A percentile compares a stretch with the other conserved stretches of the same genome.
Conservation (phyloP, 805 yeast genomes). For the Metschnikowia proteae region DNA sequence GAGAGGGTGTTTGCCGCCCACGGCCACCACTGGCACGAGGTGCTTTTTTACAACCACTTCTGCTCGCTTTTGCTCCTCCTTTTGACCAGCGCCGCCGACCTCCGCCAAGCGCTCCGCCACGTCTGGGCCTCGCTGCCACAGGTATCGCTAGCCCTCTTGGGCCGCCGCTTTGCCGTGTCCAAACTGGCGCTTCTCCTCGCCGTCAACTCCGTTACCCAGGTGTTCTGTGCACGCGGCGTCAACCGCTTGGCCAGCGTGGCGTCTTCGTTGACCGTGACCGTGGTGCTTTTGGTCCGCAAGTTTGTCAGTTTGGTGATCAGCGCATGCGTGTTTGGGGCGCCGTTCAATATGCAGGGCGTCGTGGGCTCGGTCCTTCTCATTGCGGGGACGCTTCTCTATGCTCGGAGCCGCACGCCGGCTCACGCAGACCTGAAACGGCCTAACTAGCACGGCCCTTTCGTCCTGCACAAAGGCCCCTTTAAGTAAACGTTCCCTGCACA, state of each 20-base stretch:
- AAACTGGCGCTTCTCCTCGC: constrained; percentile 14
- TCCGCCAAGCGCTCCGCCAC: constrained; percentile 23
- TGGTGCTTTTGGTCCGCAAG: constrained; percentile 59
- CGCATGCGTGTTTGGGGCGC: constrained; percentile 48
- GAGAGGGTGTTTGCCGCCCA: constrained; percentile 48
- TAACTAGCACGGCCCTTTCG: no score
- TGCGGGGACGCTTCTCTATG: constrained; percentile 51
- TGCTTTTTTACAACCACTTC: constrained; percentile 57
- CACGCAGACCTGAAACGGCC: no score
- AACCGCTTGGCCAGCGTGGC: constrained; percentile 55
- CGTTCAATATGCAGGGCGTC: constrained; percentile 33
- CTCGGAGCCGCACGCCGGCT: background rate
- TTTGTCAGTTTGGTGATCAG: constrained; percentile 58
- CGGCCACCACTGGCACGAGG: constrained; percentile 64
- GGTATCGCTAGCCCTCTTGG: background rate
- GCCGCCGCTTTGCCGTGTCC: constrained; percentile 9
- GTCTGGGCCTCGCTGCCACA: background rate
- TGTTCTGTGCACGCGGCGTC: constrained; percentile 63
- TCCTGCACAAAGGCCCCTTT: no score
- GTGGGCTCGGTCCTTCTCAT: constrained; percentile 53
- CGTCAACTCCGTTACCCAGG: constrained; percentile 22
- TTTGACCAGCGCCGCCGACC: background rate
- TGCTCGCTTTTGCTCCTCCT: constrained; percentile 53
- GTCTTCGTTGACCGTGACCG: constrained; percentile 60
- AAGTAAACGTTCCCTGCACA: no score